phyloP scores from a whole-genome alignment of 1,139 yeast species.

The Saccharomyces hybrid region DNA sequence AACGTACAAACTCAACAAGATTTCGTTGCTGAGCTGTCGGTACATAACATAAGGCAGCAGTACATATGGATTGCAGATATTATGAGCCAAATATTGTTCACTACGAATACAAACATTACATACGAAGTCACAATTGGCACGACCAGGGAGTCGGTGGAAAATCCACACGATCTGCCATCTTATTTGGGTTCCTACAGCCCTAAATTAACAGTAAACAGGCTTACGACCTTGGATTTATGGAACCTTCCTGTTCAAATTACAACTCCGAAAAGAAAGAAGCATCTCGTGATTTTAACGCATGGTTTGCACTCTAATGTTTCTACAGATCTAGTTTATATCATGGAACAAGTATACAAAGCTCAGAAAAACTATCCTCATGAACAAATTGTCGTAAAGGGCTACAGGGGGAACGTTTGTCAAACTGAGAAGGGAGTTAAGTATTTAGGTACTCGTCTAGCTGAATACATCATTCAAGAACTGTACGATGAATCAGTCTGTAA shows the following conservation, averaged over 20 bases:
- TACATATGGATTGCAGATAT: slow-evolving; percentile 79
- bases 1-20: slow-evolving; percentile 65
- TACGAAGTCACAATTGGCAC: slow-evolving; percentile 62
- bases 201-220: slow-evolving; percentile 40
- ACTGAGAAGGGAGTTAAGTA: slow-evolving; percentile 86
- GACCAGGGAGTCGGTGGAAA: slow-evolving; percentile 34
- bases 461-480: slow-evolving; percentile 56
- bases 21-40: slow-evolving; percentile 43
- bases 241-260: slow-evolving; percentile 44
- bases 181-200: slow-evolving; percentile 21
- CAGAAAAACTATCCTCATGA: slow-evolving; percentile 37
- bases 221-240: slow-evolving; percentile 72
- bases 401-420: slow-evolving; percentile 71
- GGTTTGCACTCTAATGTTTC: slow-evolving; percentile 84
- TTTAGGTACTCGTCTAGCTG: slow-evolving; percentile 74
- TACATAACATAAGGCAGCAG: slow-evolving; percentile 38
- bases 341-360: slow-evolving; percentile 63
- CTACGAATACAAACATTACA: slow-evolving; percentile 56
- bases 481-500: slow-evolving; percentile 41
- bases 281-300: slow-evolving; percentile 49
- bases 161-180: slow-evolving; percentile 10
- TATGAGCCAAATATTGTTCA: slow-evolving; percentile 72
- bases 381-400: slow-evolving; percentile 71
- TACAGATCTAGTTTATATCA: slow-evolving; percentile 77
- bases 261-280: slow-evolving; percentile 9